Evolutionary conservation across 208 protist genomes (phyloP).

Genomic region (Acanthamoeba lenticulata): DNA sequence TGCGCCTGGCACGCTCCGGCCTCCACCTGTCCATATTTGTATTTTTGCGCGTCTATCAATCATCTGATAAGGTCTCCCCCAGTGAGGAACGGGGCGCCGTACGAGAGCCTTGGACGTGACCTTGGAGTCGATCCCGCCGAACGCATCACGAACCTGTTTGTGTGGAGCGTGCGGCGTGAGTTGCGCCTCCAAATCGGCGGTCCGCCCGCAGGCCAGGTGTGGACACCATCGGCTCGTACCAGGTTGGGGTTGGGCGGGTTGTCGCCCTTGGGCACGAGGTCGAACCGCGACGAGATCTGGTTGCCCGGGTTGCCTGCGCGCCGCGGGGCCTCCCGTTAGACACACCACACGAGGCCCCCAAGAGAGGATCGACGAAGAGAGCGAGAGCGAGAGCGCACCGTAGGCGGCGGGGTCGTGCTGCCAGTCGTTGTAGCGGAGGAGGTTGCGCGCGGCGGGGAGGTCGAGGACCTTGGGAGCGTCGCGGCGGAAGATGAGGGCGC

Average conservation of each 20-base stretch:
- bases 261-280: conserved; percentile 64
- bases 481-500: conserved; percentile 86
- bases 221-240: background rate
- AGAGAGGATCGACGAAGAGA: too few species aligned
- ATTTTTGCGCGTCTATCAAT: too few species aligned
- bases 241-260: conserved; percentile 8
- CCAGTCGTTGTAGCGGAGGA: conserved; percentile 88
- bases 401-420: conserved; percentile 82
- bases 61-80: too few species aligned
- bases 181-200: too few species aligned
- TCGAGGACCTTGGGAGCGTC: conserved; percentile 76
- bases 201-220: too few species aligned
- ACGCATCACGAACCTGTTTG: conserved; percentile 53
- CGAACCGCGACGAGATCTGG: conserved; percentile 76
- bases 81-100: background rate
- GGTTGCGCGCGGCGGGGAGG: conserved; percentile 75
- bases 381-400: too few species aligned
- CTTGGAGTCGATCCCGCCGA: conserved; percentile 82
- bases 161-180: too few species aligned
- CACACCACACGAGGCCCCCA: background rate
- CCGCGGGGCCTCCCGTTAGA: too few species aligned
- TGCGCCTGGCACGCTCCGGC: conserved; percentile 19
- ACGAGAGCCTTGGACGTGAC: conserved; percentile 64
- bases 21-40: background rate
- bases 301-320: conserved; percentile 59